phyloP scores from a whole-genome alignment of 2,329 filamentous ascomycete genomes.

The Phialophora verrucosa region DNA sequence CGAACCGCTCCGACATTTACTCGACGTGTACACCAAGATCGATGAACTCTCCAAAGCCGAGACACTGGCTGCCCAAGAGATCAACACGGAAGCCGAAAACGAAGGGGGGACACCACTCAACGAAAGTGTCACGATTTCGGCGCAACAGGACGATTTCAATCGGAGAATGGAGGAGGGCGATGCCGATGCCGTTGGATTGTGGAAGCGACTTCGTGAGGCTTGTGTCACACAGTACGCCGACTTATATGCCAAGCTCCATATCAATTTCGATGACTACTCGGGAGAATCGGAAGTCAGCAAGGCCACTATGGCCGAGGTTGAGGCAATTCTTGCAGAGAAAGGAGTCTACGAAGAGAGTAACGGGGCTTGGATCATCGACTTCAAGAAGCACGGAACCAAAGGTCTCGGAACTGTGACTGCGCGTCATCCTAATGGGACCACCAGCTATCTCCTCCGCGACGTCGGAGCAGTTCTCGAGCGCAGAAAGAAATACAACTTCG shows the following conservation, averaged over 20 bases:
- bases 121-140: conserved; percentile 49
- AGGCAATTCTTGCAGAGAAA: conserved; percentile 67
- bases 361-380: conserved; percentile 75
- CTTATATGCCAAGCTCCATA: conserved; percentile 73
- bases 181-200: conserved; percentile 62
- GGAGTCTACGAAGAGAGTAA: conserved; percentile 71
- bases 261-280: conserved; percentile 70
- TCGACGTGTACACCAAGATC: conserved; percentile 80
- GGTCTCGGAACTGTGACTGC: conserved; percentile 73
- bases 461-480: conserved; percentile 75
- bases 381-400: conserved; percentile 70
- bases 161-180: conserved; percentile 74
- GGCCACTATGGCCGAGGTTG: conserved; percentile 68
- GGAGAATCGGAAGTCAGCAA: conserved; percentile 76
- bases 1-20: conserved; percentile 82
- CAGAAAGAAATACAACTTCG: conserved; percentile 66
- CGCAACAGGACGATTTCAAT: conserved; percentile 61
- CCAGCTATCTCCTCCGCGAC: conserved; percentile 78
- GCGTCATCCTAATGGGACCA: conserved; percentile 75
- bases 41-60: conserved; percentile 61
- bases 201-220: conserved; percentile 69
- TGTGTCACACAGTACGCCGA: conserved; percentile 70
- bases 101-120: conserved; percentile 49
- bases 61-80: conserved; percentile 62
- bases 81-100: conserved; percentile 47